phyloP scores from a whole-genome alignment of 345 rosid species.

The Murraya paniculata region DNA sequence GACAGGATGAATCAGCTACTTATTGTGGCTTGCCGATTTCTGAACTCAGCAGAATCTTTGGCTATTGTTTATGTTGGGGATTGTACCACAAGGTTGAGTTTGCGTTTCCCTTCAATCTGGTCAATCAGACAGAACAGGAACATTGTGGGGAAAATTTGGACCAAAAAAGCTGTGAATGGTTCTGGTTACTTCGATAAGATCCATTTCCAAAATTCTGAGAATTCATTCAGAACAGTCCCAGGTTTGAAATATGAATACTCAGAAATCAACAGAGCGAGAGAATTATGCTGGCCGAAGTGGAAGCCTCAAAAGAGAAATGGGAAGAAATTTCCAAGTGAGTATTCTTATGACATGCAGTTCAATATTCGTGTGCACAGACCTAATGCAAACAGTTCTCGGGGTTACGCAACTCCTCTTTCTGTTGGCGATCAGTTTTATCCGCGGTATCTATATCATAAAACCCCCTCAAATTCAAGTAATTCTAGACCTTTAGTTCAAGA shows the following conservation, averaged over 20 bases:
- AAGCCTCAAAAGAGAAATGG: constrained; percentile 14
- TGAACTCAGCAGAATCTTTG: constrained; percentile 25
- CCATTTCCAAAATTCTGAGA: constrained; percentile 13
- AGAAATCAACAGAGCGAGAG: constrained; percentile 24
- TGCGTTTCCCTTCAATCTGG: constrained; percentile 40
- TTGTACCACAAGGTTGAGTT: constrained; percentile 39
- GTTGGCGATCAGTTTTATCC: constrained; percentile 31
- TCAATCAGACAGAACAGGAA: constrained; percentile 26
- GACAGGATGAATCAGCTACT: constrained; percentile 27
- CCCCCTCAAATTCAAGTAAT: neutral
- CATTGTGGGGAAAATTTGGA: constrained; percentile 42
- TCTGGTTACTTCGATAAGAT: constrained; percentile 32
- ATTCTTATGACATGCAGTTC: constrained; percentile 40
- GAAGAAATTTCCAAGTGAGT: constrained; percentile 23
- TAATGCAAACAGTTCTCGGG: constrained; percentile 23
- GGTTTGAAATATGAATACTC: constrained; percentile 45
- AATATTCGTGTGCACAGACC: constrained; percentile 20
- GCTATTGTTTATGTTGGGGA: constrained; percentile 40
- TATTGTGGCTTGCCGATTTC: constrained; percentile 36
- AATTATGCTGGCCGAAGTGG: constrained; percentile 24
- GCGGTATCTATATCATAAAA: neutral
- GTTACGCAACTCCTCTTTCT: constrained; percentile 35
- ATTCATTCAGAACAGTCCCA: neutral
- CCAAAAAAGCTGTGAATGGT: constrained; percentile 19
- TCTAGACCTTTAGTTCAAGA: neutral